Evolutionary conservation across 2,329 filamentous ascomycete genomes (phyloP), one percentile per base, ranked within the genome.

Genomic region (Emmonsiellopsis sp.): DNA sequence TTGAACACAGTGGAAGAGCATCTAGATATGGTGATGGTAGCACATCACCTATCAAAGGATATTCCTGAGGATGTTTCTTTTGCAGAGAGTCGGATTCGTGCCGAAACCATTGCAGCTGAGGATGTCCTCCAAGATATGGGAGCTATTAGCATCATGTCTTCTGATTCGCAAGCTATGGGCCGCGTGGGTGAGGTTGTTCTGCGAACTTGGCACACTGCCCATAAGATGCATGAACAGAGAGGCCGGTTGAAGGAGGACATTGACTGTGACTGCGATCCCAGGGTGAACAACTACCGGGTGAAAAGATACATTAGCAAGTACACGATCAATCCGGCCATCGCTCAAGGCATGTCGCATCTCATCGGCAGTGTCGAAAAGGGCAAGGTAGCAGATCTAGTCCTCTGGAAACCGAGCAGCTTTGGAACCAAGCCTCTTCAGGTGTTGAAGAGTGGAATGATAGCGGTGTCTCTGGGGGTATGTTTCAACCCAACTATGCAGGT

Each of bases 21-120:
- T 71, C 81, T 96, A 11, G 92, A 97, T 73, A 97, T 97, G 92
- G 76, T 96, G 46, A 96, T 96, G 92, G 89, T 95, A 37, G 97
- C 92, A 75, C 92, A 97, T 70, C 92, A 97, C 65, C 76, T 97
- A 9, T 90, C 85, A 51, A 88, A 88, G 70, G 85, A 95, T 70
- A 96, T 96, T 55, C 88, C 91, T 54, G 92, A 97, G 73, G 92
- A 97, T 67, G 86, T 97, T 11, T 90, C 91, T 1, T 97, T 97
- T 65, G 92, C 92, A 48, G 92, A 97, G 73, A 89, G 84, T 37
- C 88, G 92, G 39, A 97, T 97, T 70, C 87, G 92, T 54, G 88
- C 89, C 59, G 91, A 97, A 74, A 97, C 92, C 39, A 97, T 97
- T 65, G 92, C 91, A 0, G 92, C 92, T 27, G 92, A 97, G 74